Evolutionary conservation across 2,329 filamentous ascomycete genomes (phyloP), one percentile per base, ranked within the genome.

Genomic region (Fusarium liriodendri): DNA sequence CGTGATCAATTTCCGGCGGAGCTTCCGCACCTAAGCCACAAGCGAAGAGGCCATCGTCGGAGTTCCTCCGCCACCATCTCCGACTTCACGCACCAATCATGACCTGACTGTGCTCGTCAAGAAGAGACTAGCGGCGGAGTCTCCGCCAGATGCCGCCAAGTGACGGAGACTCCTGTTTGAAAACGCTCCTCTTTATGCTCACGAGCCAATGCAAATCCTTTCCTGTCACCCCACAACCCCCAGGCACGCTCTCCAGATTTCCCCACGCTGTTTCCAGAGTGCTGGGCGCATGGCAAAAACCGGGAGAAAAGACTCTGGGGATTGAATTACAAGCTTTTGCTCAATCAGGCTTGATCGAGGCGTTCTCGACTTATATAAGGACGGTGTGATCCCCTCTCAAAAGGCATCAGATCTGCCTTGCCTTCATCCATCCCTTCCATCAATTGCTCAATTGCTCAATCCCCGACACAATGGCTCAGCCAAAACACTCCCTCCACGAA

Each of bases 391-490:
- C 8, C 4, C 20, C 6, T 33, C 13, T 11, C n/a, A 40, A 22
- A 18, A 18, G 8, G 13, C 13, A 37, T 25, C 55, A 29, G 35
- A 54, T 20, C 52, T 42, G 7, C 20, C 32, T 22, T 18, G 10
- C 47, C 47, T 52, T 25, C 35, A 40, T 45, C 22, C 38, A 60
- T 18, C 22, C 33, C 33, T 37, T 58, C 33, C 22, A 37, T 25
- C 32, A 16, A 33, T 55, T 16, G 25, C 25, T 50, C 45, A 27
- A 18, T 29, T 22, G 16, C 45, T 50, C 25, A 27, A 27, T 29
- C 20, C 35, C 6, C 16, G 11, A n/a, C 52, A 67, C 27, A 40
- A 82, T 82, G 80, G 71, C 80, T 10, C 70, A 75, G 16, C 32
- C 70, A 8, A 67, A 69, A 20, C 52, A 29, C 50, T 25, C 67